These are phyloP conservation scores for Metschnikowia noctiluminum DNA, from an alignment of 805 yeast species.

Conservation along the genomic window DNA sequence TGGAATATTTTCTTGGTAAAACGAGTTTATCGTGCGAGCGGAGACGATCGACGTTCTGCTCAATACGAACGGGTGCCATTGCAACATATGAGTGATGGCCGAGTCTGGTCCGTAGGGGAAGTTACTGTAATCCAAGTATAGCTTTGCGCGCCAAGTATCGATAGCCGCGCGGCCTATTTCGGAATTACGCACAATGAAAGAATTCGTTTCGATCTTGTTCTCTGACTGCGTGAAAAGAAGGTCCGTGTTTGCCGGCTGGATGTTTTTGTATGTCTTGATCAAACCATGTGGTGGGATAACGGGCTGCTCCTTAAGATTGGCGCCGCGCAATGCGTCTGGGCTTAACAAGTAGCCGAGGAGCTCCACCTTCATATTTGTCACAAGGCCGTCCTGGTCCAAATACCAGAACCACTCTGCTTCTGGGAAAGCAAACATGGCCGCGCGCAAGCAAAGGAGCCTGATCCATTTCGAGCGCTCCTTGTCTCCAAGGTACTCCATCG, in stretches of 20 bases:
- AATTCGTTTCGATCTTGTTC: constrained; percentile 58
- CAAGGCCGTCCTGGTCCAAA: constrained; percentile 71
- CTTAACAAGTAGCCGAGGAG: constrained; percentile 57
- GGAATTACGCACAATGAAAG: constrained; percentile 70
- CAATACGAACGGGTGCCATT: constrained; percentile 89
- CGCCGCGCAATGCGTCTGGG: constrained; percentile 57
- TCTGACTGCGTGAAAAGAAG: constrained; percentile 70
- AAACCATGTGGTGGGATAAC: constrained; percentile 66
- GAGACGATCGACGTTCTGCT: constrained; percentile 73
- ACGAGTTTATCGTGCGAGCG: constrained; percentile 35
- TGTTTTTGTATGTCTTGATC: constrained; percentile 64
- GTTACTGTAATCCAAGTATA: constrained; percentile 62
- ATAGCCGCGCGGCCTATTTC: constrained; percentile 61
- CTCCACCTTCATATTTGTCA: constrained; percentile 67
- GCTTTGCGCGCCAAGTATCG: constrained; percentile 77
- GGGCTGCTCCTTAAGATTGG: constrained; percentile 67
- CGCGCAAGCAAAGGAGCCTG: constrained; percentile 61
- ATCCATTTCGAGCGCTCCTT: constrained; percentile 57
- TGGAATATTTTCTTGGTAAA: constrained; percentile 19
- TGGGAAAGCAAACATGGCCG: constrained; percentile 94
- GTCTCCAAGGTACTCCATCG: constrained; percentile 38
- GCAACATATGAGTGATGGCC: constrained; percentile 83
- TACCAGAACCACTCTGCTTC: constrained; percentile 89
- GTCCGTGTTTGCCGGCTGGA: constrained; percentile 51
- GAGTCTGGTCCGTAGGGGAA: constrained; percentile 58